Conservation (phyloP, 2,329 filamentous ascomycete species). For the Aureobasidium melanogenum region DNA sequence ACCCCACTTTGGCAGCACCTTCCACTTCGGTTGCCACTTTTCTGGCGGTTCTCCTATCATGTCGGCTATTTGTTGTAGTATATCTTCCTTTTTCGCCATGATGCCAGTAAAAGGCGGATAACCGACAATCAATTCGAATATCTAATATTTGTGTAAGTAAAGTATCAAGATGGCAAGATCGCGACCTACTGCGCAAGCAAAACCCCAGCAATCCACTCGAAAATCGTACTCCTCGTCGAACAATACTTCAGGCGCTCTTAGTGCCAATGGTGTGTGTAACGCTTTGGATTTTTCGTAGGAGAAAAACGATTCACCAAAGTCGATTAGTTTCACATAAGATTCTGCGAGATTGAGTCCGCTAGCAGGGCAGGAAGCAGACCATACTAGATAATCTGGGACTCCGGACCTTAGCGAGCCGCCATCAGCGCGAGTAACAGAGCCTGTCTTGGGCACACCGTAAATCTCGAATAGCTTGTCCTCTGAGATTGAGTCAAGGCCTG, state of each 20-base stretch:
- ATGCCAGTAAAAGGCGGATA: constrained; percentile 32
- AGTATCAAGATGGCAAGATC: neutral
- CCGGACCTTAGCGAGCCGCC: constrained; percentile 16
- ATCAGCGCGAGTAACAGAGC: constrained; percentile 17
- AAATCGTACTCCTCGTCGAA: constrained; percentile 29
- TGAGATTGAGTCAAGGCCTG: constrained; percentile 14
- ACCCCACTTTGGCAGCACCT: constrained; percentile 4
- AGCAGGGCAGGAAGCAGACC: constrained; percentile 14
- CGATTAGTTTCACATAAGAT: constrained; percentile 25
- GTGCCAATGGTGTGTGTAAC: constrained; percentile 27
- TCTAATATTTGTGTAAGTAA: neutral
- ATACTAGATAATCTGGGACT: constrained; percentile 19
- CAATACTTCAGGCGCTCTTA: constrained; percentile 32
- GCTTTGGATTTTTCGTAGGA: constrained; percentile 17
- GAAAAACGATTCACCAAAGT: constrained; percentile 32
- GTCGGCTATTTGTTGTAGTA: constrained; percentile 31
- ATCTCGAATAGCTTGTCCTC: constrained; percentile 19
- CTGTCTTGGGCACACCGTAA: constrained; percentile 17
- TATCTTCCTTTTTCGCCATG: constrained; percentile 25
- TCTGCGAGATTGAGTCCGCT: neutral
- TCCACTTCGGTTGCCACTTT: constrained; percentile 23
- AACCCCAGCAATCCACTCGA: constrained; percentile 32
- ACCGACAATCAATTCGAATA: constrained; percentile 33
- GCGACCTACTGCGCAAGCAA: constrained; percentile 27
- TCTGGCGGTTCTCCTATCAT: constrained; percentile 26